Evolutionary conservation across 352 stramenopile genomes (phyloP), one percentile per base, ranked within the genome.

Genomic region (Pythium vanterpoolii): DNA sequence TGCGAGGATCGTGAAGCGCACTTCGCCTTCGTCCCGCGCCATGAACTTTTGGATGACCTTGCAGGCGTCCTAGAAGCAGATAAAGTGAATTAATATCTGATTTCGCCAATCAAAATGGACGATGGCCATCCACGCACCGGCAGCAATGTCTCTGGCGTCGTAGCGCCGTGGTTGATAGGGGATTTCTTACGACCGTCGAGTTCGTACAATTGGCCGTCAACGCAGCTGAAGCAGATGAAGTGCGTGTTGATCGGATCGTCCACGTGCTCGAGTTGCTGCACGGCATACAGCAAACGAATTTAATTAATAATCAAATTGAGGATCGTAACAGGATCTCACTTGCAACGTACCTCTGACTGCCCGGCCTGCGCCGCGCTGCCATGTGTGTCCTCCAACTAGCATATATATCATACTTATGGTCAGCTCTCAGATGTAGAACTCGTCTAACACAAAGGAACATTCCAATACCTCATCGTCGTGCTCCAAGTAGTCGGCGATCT

Each of bases 191-290:
- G 84, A 23, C 96, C 96, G 71, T 99, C 96, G 39, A 99, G 81
- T 69, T 98, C 96, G 69, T 98, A 98, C 56, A 99, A 62, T 52
- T 87, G 69, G 10, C 87, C 90, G 56, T 98, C 87, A 10, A 98
- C 86, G 50, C 86, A 90, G 69, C 93, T 96, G 68, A 99, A 97
- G 64, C 90, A 97, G 28, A 98, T 79, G 54, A 98, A 99, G 72
- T 99, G 96, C n/a, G 95, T 98, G 62, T 97, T 85, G 64, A 99
- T 87, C 8, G 90, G 81, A 50, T 98, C 94, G 33, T 98, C 83
- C 18, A 97, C 75, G 46, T 79, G 76, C 39, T 93, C 83, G 48
- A 97, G 66, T 86, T 95, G 86, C 84, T 95, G 48, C n/a, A 62
- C 34, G 7, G 4, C 5, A 19, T 18, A 54, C 30, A 49, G 43